A percentile compares a stretch with the other conserved stretches of the same genome.
phyloP scores from a whole-genome alignment of 495 filamentous ascomycete species.

The Lasiosphaeriaceae sp. region DNA sequence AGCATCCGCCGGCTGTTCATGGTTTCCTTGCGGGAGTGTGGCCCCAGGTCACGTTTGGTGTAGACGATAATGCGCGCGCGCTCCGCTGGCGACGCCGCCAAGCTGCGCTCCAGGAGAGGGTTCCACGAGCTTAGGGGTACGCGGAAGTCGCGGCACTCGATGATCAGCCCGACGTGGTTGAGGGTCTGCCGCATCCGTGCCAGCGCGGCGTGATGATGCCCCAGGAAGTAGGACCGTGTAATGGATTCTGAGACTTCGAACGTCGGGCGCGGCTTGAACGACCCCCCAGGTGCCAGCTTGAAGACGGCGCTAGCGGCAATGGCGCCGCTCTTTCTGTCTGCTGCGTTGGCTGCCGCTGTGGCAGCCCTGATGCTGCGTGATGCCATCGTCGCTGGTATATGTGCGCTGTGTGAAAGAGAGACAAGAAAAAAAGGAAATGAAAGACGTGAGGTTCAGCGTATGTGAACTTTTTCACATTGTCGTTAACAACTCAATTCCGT shows the following conservation, averaged over 20 bases:
- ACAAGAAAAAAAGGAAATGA: neutral
- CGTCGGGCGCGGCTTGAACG: slow-evolving; percentile 66
- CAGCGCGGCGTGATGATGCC: slow-evolving; percentile 84
- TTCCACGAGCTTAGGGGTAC: slow-evolving; percentile 86
- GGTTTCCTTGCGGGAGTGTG: slow-evolving; percentile 6
- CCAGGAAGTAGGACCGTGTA: slow-evolving; percentile 91
- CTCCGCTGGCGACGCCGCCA: slow-evolving; percentile 47
- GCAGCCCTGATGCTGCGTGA: neutral
- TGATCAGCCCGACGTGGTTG: slow-evolving; percentile 75
- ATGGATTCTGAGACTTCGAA: slow-evolving; percentile 65
- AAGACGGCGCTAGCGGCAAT: neutral
- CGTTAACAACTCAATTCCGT: too few relatives aligned
- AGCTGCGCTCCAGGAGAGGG: slow-evolving; percentile 77
- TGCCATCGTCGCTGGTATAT: neutral
- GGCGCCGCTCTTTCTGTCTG: slow-evolving; percentile 14
- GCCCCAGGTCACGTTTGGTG: slow-evolving; percentile 80
- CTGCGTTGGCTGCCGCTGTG: slow-evolving; percentile 9
- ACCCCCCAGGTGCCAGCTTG: neutral
- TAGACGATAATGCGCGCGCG: slow-evolving; percentile 79
- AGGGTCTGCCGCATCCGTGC: slow-evolving; percentile 81
- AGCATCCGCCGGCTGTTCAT: neutral
- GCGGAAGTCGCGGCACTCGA: slow-evolving; percentile 94
- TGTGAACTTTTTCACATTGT: too few relatives aligned
- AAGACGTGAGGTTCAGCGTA: too few relatives aligned
- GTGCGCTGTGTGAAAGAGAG: neutral